Conservation (phyloP, 2,329 filamentous ascomycete species). For the Aspergillus sojae region DNA sequence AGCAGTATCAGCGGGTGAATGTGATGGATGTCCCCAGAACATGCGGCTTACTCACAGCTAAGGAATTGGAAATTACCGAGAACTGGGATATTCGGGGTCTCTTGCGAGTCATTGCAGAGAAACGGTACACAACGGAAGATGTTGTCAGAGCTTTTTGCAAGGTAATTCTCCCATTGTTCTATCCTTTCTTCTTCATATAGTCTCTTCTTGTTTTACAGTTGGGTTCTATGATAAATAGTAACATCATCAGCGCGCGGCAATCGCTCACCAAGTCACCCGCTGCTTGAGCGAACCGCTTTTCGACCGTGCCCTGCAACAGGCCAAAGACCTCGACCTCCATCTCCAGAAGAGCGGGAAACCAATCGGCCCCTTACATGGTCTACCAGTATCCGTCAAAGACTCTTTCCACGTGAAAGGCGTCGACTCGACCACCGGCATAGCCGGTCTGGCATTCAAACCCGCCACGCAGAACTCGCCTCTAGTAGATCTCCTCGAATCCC, state of each 20-base stretch:
- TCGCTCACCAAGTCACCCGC: constrained; percentile 45
- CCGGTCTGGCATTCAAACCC: constrained; percentile 62
- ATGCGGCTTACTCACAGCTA: constrained; percentile 54
- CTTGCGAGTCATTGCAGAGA: constrained; percentile 35
- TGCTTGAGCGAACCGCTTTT: constrained; percentile 59
- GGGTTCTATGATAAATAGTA: not conserved
- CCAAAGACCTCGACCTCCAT: constrained; percentile 52
- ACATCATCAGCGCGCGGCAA: constrained; percentile 34
- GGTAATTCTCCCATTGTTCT: constrained; percentile 20
- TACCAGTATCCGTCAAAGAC: constrained; percentile 59
- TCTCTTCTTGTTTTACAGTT: not conserved
- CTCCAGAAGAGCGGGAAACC: constrained; percentile 41
- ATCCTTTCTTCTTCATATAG: not conserved
- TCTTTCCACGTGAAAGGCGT: constrained; percentile 51
- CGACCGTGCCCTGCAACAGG: constrained; percentile 51
- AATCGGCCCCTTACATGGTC: constrained; percentile 63
- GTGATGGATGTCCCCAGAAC: constrained; percentile 55
- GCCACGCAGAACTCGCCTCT: constrained; percentile 59
- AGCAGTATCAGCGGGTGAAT: constrained; percentile 36
- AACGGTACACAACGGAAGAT: constrained; percentile 44
- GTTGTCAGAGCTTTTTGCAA: constrained; percentile 60
- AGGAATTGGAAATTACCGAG: constrained; percentile 60
- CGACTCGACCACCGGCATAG: constrained; percentile 60
- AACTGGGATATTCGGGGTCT: constrained; percentile 49
- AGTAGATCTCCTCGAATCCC: constrained; percentile 59